Evolutionary conservation across 108 stramenopile genomes (phyloP), one percentile per base, ranked within the genome.

Genomic region (Skeletonema potamos): DNA sequence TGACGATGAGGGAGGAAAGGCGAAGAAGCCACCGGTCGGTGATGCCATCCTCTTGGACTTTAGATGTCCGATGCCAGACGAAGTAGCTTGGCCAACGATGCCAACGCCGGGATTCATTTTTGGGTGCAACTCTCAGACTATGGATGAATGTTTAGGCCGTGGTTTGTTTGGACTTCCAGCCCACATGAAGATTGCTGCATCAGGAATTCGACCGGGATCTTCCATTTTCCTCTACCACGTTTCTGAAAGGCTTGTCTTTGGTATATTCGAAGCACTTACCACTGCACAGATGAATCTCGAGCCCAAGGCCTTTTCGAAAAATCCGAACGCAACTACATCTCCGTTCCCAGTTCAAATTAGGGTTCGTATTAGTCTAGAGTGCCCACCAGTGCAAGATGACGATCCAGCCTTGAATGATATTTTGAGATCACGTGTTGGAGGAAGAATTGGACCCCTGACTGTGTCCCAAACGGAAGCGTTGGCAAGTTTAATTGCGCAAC

Each of bases 51-150:
- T 95, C 55, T 81, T 85, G 3, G 90, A 91, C 70, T 92, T 95
- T 77, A 82, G 87, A 46, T 84, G 83, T 68, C 94, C 94, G 6
- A 62, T 66, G 18, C 68, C 86, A 0, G 81, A 91, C 24, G 88
- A 92, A 68, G 44, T 82, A 26, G 75, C 85, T 28, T 95, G 94
- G 94, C 94, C 94, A 0, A 76, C 77, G 3, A 77, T 88, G 66
- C 94, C 91, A 27, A 88, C 87, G 10, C 94, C 94, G 12, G 94
- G 94, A 20, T 91, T 92, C 57, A 92, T 95, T 27, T 95, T 95
- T 90, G 94, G 94, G 30, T 92, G 91, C 61, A 88, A 84, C 30
- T 77, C 83, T 46, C 85, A 89, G 70, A 92, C 94, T 24, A 92
- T 95, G 91, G 94, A 92, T 74, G 94, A 95, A 70, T 92, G 91